These are phyloP conservation scores for Calonectria leucothoes DNA, from an alignment of 2,329 filamentous ascomycete species.

Conservation along the genomic window DNA sequence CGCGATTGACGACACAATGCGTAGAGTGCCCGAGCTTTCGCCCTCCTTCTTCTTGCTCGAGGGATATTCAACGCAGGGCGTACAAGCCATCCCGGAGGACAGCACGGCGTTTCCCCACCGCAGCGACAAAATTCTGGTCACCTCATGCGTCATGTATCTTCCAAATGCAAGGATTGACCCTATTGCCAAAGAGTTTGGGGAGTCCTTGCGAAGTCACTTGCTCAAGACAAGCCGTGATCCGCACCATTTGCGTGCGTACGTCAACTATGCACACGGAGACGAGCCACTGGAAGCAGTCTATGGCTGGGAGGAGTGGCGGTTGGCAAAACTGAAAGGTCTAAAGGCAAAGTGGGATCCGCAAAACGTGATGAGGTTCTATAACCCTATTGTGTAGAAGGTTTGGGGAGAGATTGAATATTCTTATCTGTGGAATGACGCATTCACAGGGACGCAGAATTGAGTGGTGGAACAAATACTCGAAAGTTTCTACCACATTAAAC, in stretches of 20 bases:
- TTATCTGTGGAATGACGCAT: too few relatives aligned
- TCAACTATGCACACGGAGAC: conserved; percentile 32
- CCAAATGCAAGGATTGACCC: conserved; percentile 23
- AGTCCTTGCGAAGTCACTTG: conserved; percentile 17
- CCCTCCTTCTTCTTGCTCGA: conserved; percentile 63
- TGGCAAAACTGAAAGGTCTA: conserved; percentile 54
- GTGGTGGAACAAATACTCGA: too few relatives aligned
- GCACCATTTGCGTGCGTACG: conserved; percentile 23
- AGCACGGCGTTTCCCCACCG: conserved; percentile 30
- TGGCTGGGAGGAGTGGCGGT: conserved; percentile 49
- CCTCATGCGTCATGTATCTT: conserved; percentile 23
- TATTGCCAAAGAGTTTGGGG: conserved; percentile 22
- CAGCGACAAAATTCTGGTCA: conserved; percentile 23
- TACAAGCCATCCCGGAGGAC: conserved; percentile 10
- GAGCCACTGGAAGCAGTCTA: conserved; percentile 25
- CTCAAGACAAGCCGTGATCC: conserved; percentile 21
- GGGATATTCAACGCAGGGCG: conserved; percentile 53
- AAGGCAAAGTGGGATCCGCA: conserved; percentile 61
- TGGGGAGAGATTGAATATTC: not conserved
- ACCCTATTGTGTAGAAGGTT: conserved; percentile 31
- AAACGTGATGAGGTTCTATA: conserved; percentile 41
- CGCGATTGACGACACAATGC: conserved; percentile 42
- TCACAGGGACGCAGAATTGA: too few relatives aligned
- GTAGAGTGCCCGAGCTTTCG: conserved; percentile 23
- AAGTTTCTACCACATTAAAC: too few relatives aligned